phyloP scores from a whole-genome alignment of 805 yeast genomes.

The Starmerella bombi region DNA sequence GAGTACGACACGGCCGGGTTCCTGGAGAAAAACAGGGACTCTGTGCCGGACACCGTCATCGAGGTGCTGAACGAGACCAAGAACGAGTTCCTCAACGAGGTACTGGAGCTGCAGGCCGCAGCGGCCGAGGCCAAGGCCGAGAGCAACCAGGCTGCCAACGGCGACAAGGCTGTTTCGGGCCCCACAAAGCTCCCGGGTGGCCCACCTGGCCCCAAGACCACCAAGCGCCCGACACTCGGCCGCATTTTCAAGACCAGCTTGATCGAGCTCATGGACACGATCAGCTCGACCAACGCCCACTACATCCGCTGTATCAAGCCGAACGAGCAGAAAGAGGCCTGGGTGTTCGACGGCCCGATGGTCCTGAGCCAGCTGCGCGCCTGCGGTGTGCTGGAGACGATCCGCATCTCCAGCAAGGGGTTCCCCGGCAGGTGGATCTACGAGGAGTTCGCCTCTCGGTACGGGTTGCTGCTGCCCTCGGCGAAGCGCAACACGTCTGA shows the following conservation, averaged over 20 bases:
- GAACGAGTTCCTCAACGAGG: constrained; percentile 50
- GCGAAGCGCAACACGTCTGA: constrained; percentile 41
- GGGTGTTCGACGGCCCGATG: constrained; percentile 93
- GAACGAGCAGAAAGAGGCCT: constrained; percentile 82
- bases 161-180: background rate
- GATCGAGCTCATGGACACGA: constrained; percentile 84
- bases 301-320: constrained; percentile 97
- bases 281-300: constrained; percentile 88
- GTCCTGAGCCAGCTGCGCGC: constrained; percentile 91
- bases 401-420: constrained; percentile 93
- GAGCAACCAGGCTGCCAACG: constrained; percentile 12
- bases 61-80: constrained; percentile 64
- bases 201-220: constrained; percentile 28
- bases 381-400: constrained; percentile 96
- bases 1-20: constrained; percentile 86
- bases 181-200: constrained; percentile 18
- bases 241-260: constrained; percentile 85
- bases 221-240: constrained; percentile 77
- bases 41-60: constrained; percentile 90
- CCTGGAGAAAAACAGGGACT: constrained; percentile 92
- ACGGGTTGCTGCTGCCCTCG: constrained; percentile 69
- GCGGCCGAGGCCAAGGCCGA: constrained; percentile 31
- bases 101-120: constrained; percentile 35
- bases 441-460: constrained; percentile 81
- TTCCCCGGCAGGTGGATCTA: constrained; percentile 95